Base-by-base conservation (phyloP, 2,329 filamentous ascomycete genomes). In the Cladosporium sp. region DNA sequence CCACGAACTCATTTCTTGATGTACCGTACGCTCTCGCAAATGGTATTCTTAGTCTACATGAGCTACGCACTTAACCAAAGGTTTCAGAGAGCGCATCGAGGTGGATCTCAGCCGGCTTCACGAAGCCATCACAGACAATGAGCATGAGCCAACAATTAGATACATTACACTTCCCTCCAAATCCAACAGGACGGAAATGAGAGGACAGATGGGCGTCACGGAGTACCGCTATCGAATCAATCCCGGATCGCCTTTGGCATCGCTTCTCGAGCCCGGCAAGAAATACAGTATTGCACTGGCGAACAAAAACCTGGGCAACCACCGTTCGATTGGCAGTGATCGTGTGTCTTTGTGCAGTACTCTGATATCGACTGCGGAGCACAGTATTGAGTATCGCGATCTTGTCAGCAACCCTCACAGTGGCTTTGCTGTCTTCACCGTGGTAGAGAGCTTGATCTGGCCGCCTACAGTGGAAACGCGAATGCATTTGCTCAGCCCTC, bases 1-100 rank as follows among this genome's bases (percentile, higher is more conserved):
- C 60, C 23, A 40, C 55, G 26, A 14, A 50, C 21, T 68, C 68
- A 26, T 44, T 66, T 10, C 60, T 69, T 10, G 68, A 70, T 44
- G 68, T 70, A 16, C 68, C 69, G 14, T 66, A 68, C 50, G 68
- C 69, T 28, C 65, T 70, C 26, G 65, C 66, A 40, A 63, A 67
- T 23, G 63, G 65, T 4, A 52, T 68, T 58, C 66, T 70, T n/a
- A 66, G 46, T 7, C 46, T 70, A 14, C 56, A 59, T 37, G 65
- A 66, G 58, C 52, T 56, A 16, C 56, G 37, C 57, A 16, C 12
- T 18, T 37, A 23, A 12, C 14, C 12, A 14, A 14, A 28, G 16
- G 56, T 14, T 12, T 23, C 11, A 35, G 26, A 10, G 35, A 46
- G 33, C 56, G 23, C 16, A 6, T 44, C 5, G 16, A 40, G 28